Percentiles rank a stretch among this genome's conserved stretches.
phyloP scores from a whole-genome alignment of 306 rosid genomes.

The Vicia villosa region DNA sequence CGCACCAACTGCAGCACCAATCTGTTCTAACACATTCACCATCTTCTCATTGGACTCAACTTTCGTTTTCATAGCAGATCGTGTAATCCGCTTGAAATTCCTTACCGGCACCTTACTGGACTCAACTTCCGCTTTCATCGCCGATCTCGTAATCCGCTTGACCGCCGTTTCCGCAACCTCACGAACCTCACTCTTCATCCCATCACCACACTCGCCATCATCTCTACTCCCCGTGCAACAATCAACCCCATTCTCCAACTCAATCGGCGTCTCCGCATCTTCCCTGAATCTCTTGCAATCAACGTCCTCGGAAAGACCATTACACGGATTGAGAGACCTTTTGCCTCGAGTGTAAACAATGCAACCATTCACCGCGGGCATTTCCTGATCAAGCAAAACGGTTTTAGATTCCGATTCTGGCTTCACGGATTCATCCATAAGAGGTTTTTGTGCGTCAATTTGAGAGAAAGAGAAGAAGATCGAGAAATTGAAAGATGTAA shows the following conservation, averaged over 20 bases:
- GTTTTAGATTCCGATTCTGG: slow-evolving; percentile 48
- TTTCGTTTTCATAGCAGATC: no score
- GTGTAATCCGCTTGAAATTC: no score
- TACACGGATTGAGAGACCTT: slow-evolving; percentile 41
- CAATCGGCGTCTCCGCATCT: background rate
- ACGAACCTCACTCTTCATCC: background rate
- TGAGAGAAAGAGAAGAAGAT: background rate
- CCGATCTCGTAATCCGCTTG: background rate
- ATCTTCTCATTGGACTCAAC: no score
- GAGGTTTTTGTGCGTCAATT: slow-evolving; percentile 37
- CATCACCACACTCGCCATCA: slow-evolving; percentile 20
- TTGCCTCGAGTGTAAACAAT: slow-evolving; percentile 75
- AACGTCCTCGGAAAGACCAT: slow-evolving; percentile 27
- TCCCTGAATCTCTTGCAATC: slow-evolving; percentile 30
- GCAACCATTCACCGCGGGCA: slow-evolving; percentile 60
- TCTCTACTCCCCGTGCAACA: slow-evolving; percentile 24
- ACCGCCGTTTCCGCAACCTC: background rate
- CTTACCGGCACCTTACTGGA: no score
- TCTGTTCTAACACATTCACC: no score
- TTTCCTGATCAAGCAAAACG: slow-evolving; percentile 51
- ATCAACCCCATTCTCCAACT: slow-evolving; percentile 21
- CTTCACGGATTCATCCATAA: slow-evolving; percentile 44
- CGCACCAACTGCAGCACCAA: no score
- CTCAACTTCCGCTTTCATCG: background rate
- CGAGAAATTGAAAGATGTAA: background rate